Conservation (phyloP, 164 flowering plant species). For the Amborella trichopoda region DNA sequence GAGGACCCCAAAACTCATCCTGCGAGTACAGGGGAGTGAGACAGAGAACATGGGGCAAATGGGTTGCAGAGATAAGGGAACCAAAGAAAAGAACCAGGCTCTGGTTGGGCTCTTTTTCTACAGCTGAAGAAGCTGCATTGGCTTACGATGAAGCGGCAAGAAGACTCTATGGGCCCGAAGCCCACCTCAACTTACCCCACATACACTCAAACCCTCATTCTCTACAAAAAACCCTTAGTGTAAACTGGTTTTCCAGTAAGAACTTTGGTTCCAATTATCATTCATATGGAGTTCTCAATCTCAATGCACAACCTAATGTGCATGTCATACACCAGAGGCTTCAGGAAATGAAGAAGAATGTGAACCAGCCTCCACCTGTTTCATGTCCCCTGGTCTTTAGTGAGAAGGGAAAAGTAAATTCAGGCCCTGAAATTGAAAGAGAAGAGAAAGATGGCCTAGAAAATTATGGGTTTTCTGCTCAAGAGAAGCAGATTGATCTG, state of each 20-base stretch:
- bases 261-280: slow-evolving; percentile 72
- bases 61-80: slow-evolving; percentile 98
- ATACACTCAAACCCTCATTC: slow-evolving; percentile 31
- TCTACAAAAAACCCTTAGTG: slow-evolving; percentile 30
- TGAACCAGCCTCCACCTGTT: slow-evolving; percentile 13
- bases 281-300: slow-evolving; percentile 57
- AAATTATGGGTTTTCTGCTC: slow-evolving; percentile 1
- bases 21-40: slow-evolving; percentile 91
- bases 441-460: slow-evolving; percentile 2
- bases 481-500: slow-evolving; percentile 86
- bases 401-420: slow-evolving; percentile 12
- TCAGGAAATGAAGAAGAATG: slow-evolving; percentile 59
- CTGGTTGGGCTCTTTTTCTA: slow-evolving; percentile 92
- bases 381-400: slow-evolving; percentile 8
- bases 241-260: slow-evolving; percentile 79
- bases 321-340: slow-evolving; percentile 91
- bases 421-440: slow-evolving; percentile 10
- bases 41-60: slow-evolving; percentile 98
- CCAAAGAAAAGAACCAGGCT: slow-evolving; percentile 94
- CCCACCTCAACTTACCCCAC: slow-evolving; percentile 89
- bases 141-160: slow-evolving; percentile 95
- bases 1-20: slow-evolving; percentile 86
- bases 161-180: slow-evolving; percentile 82
- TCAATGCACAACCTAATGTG: slow-evolving; percentile 80
- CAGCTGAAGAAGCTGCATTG: slow-evolving; percentile 98